A percentile compares a stretch with the other conserved stretches of the same genome.
These are phyloP conservation scores for Cinchona pubescens DNA, from an alignment of 257 asterid species.

Conservation along the genomic window DNA sequence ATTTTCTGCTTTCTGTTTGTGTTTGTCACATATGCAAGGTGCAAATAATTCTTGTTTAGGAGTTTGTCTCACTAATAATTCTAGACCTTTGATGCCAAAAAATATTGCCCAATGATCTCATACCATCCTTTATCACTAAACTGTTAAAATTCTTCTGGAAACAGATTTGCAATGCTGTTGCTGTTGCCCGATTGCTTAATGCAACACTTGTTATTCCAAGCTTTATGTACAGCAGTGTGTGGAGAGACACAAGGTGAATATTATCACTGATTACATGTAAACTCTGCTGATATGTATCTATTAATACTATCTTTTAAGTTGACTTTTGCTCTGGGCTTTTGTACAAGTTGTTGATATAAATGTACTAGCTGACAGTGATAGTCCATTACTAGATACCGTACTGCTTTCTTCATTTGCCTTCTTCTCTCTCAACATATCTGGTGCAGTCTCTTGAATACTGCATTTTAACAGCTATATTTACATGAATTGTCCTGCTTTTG, in stretches of 20 bases:
- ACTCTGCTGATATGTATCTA: background rate
- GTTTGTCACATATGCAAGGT: background rate
- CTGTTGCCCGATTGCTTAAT: slow-evolving; percentile 91
- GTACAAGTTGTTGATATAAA: background rate
- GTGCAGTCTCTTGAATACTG: background rate
- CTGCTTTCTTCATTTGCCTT: background rate
- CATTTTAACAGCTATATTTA: background rate
- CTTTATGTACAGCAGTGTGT: slow-evolving; percentile 92
- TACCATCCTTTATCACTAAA: background rate
- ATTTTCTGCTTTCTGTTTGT: slow-evolving; percentile 13
- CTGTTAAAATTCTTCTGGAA: slow-evolving; percentile 4
- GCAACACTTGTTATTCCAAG: slow-evolving; percentile 95
- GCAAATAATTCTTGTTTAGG: background rate
- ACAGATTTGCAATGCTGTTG: slow-evolving; percentile 98
- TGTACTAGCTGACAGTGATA: background rate
- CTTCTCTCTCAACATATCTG: background rate
- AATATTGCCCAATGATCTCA: background rate
- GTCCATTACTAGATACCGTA: background rate
- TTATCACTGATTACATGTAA: background rate
- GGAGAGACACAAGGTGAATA: slow-evolving; percentile 81
- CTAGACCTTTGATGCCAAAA: background rate
- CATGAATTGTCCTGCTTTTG: slow-evolving; percentile 2
- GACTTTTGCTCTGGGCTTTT: background rate
- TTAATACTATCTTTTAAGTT: background rate
- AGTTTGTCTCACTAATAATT: slow-evolving; percentile 2